Base-by-base conservation (phyloP, 2,329 filamentous ascomycete species). In the Alternaria triticimaculans region DNA sequence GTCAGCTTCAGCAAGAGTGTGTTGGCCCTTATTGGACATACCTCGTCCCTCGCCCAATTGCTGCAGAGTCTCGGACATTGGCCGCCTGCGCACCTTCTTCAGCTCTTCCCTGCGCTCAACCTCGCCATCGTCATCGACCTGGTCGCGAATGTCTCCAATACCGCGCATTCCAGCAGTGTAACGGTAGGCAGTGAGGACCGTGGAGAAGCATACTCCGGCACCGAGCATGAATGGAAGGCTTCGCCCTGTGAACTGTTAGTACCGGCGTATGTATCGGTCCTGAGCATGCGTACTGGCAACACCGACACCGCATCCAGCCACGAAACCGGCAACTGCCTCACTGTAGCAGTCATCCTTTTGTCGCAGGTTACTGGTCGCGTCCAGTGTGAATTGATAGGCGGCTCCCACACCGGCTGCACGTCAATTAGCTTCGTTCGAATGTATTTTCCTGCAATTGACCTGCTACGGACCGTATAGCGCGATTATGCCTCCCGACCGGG, bases 31-130 rank as follows among this genome's bases (percentile, higher is more conserved):
- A 9, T n/a, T 37, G 10, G 23, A 54, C 82, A 76, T 87, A 95
- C 93, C 93, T 87, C 94, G 88, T 70, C 93, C 93, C 84, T 97
- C 94, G 57, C 94, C 94, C 74, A 97, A 77, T 76, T 95, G 88
- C 23, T 88, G 87, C 69, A 97, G 84, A 3, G 92, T 97, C 84
- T 97, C 90, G 78, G 93, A 90, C 55, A 89, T 84, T 25, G 93
- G 91, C 77, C 90, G 84, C 79, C 93, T 88, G 80, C 90, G 90
- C 76, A 90, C 90, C 83, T 87, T 90, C 78, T 93, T 88, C 78
- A 94, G 67, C 67, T 84, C 85, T 80, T 95, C 89, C 83, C 94
- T 94, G 80, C 89, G 87, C 74, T 89, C 90, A 65, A 91, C 93
- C 79, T 95, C 92, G 72, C 91, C 89, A 44, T 90, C 86, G 51